Base-by-base conservation (phyloP, 108 stramenopile species). In the Skeletonema tropicum region DNA sequence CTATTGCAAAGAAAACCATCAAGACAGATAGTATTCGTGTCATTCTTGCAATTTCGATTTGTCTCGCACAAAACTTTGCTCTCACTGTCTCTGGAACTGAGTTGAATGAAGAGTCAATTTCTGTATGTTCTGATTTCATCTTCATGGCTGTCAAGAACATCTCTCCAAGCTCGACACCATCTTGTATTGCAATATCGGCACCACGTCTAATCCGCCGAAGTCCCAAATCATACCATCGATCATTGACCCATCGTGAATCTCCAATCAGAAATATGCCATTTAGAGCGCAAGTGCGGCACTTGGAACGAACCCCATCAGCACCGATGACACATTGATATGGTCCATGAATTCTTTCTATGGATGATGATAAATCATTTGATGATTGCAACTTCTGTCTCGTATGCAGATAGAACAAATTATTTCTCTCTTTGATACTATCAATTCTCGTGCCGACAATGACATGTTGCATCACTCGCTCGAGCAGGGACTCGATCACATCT, bases 161-260 rank as follows among this genome's bases (percentile, higher is more conserved):
- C 48, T 19, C 48, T 49, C 77, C 77, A 41, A 79, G 63, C 14
- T 73, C 65, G 13, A 74, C 7, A 3, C 75, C 80, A 49, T 82
- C 80, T 25, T 33, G n/a, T 55, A 82, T 66, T 36, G 80, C 80
- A 33, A 82, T 61, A 62, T 82, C 80, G 13, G 75, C 80, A 19
- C 80, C 80, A 32, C 64, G 23, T 17, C 68, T 14, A 36, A 82
- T 73, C 29, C 80, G 48, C 6, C 32, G 59, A 14, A 73, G 35
- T 3, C 80, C 80, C 13, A 82, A 35, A 29, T 82, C 80, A 57
- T 58, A 82, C 75, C 75, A 82, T 42, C 80, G 49, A 62, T 82
- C 80, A 15, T 68, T 67, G 3, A 66, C 80, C 80, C 80, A 82
- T 59, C 80, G 61, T 31, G 80, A 75, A 65, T 82, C 80, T 45